A percentile compares a stretch with the other conserved stretches of the same genome.
Evolutionary conservation across 352 stramenopile genomes (phyloP).

Genomic region (Globisporangium radiosum): DNA sequence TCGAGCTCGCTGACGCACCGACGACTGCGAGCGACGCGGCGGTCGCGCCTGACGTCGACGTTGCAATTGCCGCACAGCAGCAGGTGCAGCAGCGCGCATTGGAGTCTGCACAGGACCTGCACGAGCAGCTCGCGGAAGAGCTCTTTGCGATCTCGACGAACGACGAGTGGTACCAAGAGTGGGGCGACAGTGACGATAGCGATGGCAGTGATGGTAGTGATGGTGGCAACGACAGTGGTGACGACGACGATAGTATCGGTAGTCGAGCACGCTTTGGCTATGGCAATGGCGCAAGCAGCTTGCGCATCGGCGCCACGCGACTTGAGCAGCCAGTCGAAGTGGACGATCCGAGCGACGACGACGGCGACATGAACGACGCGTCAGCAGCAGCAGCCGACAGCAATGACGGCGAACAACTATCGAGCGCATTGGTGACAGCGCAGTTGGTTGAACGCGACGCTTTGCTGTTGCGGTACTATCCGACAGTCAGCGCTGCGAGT

Average conservation of each 20-base stretch:
- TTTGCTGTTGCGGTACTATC: slow-evolving; percentile 42
- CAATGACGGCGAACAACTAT: not conserved
- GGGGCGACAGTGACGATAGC: slow-evolving; percentile 35
- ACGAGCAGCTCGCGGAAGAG: slow-evolving; percentile 38
- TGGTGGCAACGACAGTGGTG: slow-evolving; percentile 6
- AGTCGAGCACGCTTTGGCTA: too few relatives aligned
- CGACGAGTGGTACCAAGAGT: slow-evolving; percentile 64
- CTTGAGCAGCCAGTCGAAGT: slow-evolving; percentile 5
- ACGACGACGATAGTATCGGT: not conserved
- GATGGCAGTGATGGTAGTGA: not conserved
- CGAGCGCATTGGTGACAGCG: too few relatives aligned
- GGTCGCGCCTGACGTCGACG: slow-evolving; percentile 23
- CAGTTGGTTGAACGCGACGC: slow-evolving; percentile 18
- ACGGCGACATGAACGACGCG: not conserved
- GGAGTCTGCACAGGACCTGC: slow-evolving; percentile 14
- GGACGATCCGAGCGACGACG: not conserved
- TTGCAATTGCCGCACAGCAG: slow-evolving; percentile 9
- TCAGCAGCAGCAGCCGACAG: not conserved
- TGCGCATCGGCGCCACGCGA: not conserved
- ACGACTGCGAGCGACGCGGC: slow-evolving; percentile 30
- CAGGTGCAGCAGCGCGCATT: slow-evolving; percentile 16
- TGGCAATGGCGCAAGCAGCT: not conserved
- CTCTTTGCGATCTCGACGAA: slow-evolving; percentile 55
- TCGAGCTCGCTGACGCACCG: slow-evolving; percentile 46
- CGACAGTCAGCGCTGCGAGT: slow-evolving; percentile 5